Evolutionary conservation across 2,329 filamentous ascomycete genomes (phyloP).

Genomic region (Venturiaceae sp.): DNA sequence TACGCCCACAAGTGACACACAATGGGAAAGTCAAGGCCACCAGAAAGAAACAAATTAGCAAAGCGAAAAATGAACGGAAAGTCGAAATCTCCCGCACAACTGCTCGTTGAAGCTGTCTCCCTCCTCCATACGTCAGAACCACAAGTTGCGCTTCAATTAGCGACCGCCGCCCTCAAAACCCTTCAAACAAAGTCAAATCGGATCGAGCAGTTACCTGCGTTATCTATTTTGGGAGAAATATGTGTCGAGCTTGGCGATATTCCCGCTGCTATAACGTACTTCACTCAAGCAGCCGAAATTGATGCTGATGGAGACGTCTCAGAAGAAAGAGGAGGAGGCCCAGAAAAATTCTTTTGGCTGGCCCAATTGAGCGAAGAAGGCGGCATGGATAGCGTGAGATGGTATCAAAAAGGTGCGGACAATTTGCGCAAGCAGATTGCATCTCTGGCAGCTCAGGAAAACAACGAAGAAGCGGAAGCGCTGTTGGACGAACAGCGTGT

Average conservation of each 20-base stretch:
- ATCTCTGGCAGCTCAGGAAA: conserved; percentile 42
- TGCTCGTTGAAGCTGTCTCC: conserved; percentile 46
- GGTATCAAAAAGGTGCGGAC: conserved; percentile 59
- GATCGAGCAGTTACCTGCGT: conserved; percentile 49
- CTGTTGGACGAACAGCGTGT: conserved; percentile 60
- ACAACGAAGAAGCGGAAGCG: conserved; percentile 23
- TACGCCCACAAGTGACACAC: not conserved
- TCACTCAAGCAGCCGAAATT: conserved; percentile 61
- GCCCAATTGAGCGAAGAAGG: conserved; percentile 72
- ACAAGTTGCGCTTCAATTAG: conserved; percentile 45
- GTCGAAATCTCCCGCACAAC: conserved; percentile 35
- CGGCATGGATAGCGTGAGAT: conserved; percentile 48
- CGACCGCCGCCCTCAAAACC: conserved; percentile 42
- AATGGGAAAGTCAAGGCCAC: conserved; percentile 9
- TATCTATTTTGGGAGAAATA: conserved; percentile 74
- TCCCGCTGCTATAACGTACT: conserved; percentile 62
- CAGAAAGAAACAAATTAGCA: conserved; percentile 14
- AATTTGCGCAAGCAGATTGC: conserved; percentile 65
- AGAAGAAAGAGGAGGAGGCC: conserved; percentile 66
- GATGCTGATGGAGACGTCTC: conserved; percentile 66
- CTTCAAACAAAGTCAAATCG: conserved; percentile 29
- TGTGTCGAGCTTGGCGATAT: conserved; percentile 74
- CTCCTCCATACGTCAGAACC: conserved; percentile 50
- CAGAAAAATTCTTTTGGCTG: conserved; percentile 91
- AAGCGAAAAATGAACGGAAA: conserved; percentile 26